Base-by-base conservation (phyloP, 306 rosid species). In the Dryas octopetala region DNA sequence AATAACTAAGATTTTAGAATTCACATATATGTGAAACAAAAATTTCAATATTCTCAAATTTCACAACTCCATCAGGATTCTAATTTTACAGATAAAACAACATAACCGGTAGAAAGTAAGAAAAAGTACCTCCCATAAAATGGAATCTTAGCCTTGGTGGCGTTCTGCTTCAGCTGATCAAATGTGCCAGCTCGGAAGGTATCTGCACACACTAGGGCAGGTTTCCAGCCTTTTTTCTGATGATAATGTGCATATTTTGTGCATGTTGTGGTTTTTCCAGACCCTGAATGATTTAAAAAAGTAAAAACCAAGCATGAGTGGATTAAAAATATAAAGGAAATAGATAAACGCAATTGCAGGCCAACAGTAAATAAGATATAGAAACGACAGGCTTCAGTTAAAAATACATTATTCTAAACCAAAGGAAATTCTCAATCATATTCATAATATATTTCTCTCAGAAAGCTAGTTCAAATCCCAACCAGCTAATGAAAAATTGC, bases 181-280 rank as follows among this genome's bases (percentile, higher is more conserved):
- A 94, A 94, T 19, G 97, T 97, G 83, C 98, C 97, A 55, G 97
- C 98, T 77, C 96, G 85, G 76, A 95, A 95, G 26, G 98, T 91
- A 90, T 95, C 97, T 0, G 97, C 97, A 75, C 98, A 90, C 45
- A 95, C 97, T 66, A 89, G 83, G 57, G 97, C 97, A 8, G 96
- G 98, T 84, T 92, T 91, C 97, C 98, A 91, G 23, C 97, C 96
- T 74, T 95, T 91, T 68, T 91, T 91, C 81, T 87, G 90, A 88
- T 95, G 89, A 85, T 90, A 88, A 81, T 71, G 79, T 12, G 97
- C 97, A 55, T 89, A 95, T 69, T 95, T 95, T 14, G 98, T 91
- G 81, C 95, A 91, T 9, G 96, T 91, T 16, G 98, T 94, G 75
- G 97, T 91, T 81, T 94, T 91, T 51, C 97, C 97, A 15, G 97